Conservation (phyloP, 2,329 filamentous ascomycete species). For the Chaetomium sp. region DNA sequence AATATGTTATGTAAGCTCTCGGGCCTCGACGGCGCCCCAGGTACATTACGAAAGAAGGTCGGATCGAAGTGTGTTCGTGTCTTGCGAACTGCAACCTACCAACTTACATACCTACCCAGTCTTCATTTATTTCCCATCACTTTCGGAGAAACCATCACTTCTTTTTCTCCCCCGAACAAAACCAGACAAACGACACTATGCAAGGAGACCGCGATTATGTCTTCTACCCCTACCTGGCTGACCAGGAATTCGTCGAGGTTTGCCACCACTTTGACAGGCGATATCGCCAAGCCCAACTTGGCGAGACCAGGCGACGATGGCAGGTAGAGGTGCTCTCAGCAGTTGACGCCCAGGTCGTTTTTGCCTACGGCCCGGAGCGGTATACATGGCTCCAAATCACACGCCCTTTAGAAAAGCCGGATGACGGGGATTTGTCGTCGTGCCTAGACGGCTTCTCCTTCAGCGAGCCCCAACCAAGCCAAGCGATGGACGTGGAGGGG, state of each 20-base stretch:
- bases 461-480: constrained; percentile 4
- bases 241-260: constrained; percentile 64
- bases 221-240: constrained; percentile 61
- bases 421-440: constrained; percentile 51
- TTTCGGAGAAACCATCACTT: not conserved
- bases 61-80: not conserved
- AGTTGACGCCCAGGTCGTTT: constrained; percentile 47
- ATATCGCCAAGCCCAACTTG: constrained; percentile 61
- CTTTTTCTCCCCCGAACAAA: not conserved
- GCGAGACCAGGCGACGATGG: constrained; percentile 56
- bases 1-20: not conserved
- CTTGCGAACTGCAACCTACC: not conserved
- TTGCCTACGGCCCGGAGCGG: constrained; percentile 47
- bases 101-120: not conserved
- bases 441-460: constrained; percentile 53
- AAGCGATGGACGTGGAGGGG: not conserved
- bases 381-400: constrained; percentile 60
- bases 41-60: not conserved
- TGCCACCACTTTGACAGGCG: constrained; percentile 64
- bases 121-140: not conserved
- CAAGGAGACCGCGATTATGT: not conserved
- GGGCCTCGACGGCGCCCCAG: not conserved
- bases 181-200: not conserved
- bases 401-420: constrained; percentile 50
- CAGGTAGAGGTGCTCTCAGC: constrained; percentile 57